These are phyloP conservation scores for Heterobasidion parviporum DNA, from an alignment of 1,284 basidiomycete genomes.

Conservation along the genomic window DNA sequence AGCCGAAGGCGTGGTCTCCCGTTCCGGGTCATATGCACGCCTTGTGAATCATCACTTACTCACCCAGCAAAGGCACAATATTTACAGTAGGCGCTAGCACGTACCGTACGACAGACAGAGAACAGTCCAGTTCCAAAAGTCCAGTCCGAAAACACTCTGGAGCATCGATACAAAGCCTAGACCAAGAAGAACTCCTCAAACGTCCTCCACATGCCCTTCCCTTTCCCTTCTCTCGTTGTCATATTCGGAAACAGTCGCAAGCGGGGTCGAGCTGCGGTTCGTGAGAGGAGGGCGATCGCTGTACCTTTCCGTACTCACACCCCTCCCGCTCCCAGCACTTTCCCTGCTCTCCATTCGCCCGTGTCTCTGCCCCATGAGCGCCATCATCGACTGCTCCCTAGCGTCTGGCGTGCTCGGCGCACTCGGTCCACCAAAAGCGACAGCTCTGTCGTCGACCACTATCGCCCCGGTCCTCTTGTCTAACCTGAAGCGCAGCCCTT, in stretches of 20 bases:
- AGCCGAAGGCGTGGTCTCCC: no score
- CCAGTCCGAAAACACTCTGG: neutral
- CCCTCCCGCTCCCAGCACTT: neutral
- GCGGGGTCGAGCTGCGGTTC: neutral
- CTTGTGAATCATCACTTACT: no score
- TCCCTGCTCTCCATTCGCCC: neutral
- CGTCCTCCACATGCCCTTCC: no score
- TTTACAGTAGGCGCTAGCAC: neutral
- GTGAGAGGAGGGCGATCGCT: neutral
- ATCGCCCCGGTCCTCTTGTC: slow-evolving; percentile 56
- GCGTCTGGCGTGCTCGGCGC: neutral
- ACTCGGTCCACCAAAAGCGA: neutral
- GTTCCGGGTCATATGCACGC: no score
- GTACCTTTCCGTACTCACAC: neutral
- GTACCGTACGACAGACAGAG: neutral
- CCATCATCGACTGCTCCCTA: slow-evolving; percentile 31
- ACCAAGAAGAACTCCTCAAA: neutral
- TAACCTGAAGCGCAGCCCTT: slow-evolving; percentile 46
- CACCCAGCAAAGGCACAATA: no score
- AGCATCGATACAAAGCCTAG: neutral
- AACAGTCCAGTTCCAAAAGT: neutral
- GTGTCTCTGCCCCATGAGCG: slow-evolving; percentile 22
- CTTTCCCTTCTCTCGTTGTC: neutral
- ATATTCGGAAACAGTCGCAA: neutral
- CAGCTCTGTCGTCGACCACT: slow-evolving; percentile 35